Evolutionary conservation across 345 rosid genomes (phyloP).

Genomic region (Pseudoturritis turrita): DNA sequence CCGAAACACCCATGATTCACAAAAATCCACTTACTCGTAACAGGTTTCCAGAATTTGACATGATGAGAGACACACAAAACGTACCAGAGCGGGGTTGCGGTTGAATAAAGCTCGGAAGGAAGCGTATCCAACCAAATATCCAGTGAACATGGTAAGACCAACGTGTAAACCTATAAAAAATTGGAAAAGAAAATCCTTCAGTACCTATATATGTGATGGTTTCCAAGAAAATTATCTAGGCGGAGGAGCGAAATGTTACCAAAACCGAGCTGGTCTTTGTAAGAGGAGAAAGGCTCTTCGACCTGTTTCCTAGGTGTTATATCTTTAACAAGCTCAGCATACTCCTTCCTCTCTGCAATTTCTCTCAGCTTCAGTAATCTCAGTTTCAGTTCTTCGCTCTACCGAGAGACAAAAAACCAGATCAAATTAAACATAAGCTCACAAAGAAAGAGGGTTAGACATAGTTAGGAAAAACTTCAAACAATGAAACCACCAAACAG

Average conservation of each 20-base stretch:
- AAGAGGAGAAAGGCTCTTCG: slow-evolving; percentile 84
- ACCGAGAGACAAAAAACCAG: neutral
- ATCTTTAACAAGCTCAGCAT: slow-evolving; percentile 83
- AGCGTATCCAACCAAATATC: slow-evolving; percentile 80
- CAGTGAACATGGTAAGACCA: slow-evolving; percentile 81
- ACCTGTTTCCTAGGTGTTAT: slow-evolving; percentile 55
- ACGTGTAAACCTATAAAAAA: slow-evolving; percentile 83
- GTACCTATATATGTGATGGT: no score
- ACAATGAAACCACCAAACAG: neutral
- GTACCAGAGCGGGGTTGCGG: slow-evolving; percentile 68
- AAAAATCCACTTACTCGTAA: neutral
- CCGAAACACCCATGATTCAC: neutral
- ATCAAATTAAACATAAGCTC: neutral
- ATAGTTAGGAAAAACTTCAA: neutral
- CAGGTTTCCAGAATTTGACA: neutral
- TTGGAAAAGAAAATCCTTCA: neutral
- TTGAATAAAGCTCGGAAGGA: slow-evolving; percentile 85
- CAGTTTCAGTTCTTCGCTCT: slow-evolving; percentile 77
- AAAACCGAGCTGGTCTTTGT: slow-evolving; percentile 95
- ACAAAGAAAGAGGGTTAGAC: neutral
- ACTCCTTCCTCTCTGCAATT: slow-evolving; percentile 74
- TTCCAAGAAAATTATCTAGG: neutral
- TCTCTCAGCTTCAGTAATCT: slow-evolving; percentile 68
- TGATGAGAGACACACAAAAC: neutral
- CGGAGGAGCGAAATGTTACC: slow-evolving; percentile 37